Conservation (phyloP, 2,329 filamentous ascomycete species). For the Albifimbria verrucaria region DNA sequence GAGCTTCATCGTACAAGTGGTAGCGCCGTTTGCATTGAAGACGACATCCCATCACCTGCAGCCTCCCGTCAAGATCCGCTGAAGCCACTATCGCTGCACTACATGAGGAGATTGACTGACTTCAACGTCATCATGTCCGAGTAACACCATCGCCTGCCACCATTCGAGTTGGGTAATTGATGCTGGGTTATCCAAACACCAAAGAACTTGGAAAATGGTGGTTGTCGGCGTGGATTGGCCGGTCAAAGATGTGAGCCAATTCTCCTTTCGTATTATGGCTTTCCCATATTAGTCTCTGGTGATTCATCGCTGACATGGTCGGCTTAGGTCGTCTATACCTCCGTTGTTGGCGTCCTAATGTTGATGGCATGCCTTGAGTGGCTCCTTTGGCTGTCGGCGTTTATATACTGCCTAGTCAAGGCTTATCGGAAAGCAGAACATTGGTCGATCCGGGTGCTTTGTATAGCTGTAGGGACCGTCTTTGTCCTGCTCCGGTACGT, state of each 20-base stretch:
- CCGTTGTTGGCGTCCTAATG: slow-evolving; percentile 78
- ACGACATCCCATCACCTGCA: not conserved
- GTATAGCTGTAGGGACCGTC: slow-evolving; percentile 68
- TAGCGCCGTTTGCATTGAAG: not conserved
- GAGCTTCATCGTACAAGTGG: too few relatives aligned
- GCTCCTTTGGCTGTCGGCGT: slow-evolving; percentile 92
- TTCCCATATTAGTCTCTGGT: not conserved
- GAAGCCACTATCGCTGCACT: not conserved
- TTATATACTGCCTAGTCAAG: slow-evolving; percentile 86
- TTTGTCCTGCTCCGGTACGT: slow-evolving; percentile 74
- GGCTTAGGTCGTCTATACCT: slow-evolving; percentile 75
- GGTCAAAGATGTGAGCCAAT: slow-evolving; percentile 35
- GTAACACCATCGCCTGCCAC: not conserved
- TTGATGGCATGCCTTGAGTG: slow-evolving; percentile 84
- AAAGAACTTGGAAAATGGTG: too few relatives aligned
- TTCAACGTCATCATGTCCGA: not conserved
- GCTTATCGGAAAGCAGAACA: slow-evolving; percentile 87
- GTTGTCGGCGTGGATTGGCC: slow-evolving; percentile 47
- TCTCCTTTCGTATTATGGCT: not conserved
- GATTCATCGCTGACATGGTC: not conserved
- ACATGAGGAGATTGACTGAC: not conserved
- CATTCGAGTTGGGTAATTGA: too few relatives aligned
- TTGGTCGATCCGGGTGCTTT: slow-evolving; percentile 75
- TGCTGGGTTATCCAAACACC: too few relatives aligned
- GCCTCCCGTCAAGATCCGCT: not conserved